A percentile compares a stretch with the other conserved stretches of the same genome.
These are phyloP conservation scores for Immersiporthe knoxdaviesiana DNA, from an alignment of 2,329 filamentous ascomycete species.

Conservation along the genomic window DNA sequence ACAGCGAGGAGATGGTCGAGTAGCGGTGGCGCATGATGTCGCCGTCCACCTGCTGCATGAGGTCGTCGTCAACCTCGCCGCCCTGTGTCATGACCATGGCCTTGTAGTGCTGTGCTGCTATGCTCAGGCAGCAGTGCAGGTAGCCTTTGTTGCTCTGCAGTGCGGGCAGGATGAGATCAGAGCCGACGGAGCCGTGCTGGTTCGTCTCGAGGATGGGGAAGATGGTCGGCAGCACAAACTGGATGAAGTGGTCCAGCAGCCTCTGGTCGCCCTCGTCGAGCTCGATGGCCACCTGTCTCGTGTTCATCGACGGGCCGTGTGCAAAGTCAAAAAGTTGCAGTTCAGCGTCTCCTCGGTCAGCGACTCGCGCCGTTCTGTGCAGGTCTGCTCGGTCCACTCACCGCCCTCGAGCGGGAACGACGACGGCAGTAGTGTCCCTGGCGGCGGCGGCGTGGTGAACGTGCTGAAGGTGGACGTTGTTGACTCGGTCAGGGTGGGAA, in stretches of 20 bases:
- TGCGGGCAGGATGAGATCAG: conserved; percentile 83
- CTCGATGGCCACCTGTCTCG: conserved; percentile 73
- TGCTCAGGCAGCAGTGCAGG: conserved; percentile 92
- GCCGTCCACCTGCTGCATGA: conserved; percentile 81
- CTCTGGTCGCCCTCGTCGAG: conserved; percentile 87
- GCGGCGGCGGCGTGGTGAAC: conserved; percentile 77
- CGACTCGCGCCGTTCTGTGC: conserved; percentile 69
- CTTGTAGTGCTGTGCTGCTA: conserved; percentile 91
- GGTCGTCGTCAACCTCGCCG: conserved; percentile 83
- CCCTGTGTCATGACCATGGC: conserved; percentile 67
- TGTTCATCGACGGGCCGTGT: conserved; percentile 65
- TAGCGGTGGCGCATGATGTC: conserved; percentile 94
- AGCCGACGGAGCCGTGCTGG: conserved; percentile 79
- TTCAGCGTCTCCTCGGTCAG: conserved; percentile 68
- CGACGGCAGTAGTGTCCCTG: conserved; percentile 64
- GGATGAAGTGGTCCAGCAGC: conserved; percentile 87
- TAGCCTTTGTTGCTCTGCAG: conserved; percentile 92
- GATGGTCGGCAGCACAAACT: conserved; percentile 82
- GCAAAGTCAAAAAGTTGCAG: conserved; percentile 84
- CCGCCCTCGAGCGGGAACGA: conserved; percentile 59
- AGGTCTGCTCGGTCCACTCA: conserved; percentile 75
- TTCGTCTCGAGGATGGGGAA: conserved; percentile 93
- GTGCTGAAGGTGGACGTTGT: conserved; percentile 91
- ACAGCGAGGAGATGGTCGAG: conserved; percentile 83
- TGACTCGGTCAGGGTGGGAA: conserved; percentile 83